A percentile compares a stretch with the other conserved stretches of the same genome.
Conservation (phyloP, 805 yeast species). For the Cyberlindnera euphorbiiphila region DNA sequence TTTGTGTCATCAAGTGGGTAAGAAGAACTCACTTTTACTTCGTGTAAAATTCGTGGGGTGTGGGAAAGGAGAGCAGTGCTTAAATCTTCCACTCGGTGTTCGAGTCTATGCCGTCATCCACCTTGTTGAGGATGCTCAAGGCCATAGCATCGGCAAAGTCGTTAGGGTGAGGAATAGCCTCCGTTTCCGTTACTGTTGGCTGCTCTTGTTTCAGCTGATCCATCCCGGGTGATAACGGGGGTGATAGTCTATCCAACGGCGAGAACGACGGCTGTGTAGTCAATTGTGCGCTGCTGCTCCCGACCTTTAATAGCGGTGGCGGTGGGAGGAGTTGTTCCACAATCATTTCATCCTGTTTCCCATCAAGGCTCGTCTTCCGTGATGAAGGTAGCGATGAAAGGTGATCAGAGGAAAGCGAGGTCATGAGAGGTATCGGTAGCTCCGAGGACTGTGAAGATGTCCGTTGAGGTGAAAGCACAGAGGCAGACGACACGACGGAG, state of each 20-base stretch:
- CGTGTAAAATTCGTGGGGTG: too few species aligned
- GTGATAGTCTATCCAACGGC: slow-evolving; percentile 11
- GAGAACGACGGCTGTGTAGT: slow-evolving; percentile 5
- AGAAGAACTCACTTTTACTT: too few species aligned
- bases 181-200: background rate
- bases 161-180: slow-evolving; percentile 8
- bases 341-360: slow-evolving; percentile 1
- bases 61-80: too few species aligned
- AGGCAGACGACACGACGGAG: background rate
- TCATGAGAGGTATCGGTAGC: background rate
- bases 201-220: too few species aligned
- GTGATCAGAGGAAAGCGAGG: slow-evolving; percentile 1
- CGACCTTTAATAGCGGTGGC: too few species aligned
- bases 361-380: slow-evolving; percentile 6
- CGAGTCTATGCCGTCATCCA: slow-evolving; percentile 14
- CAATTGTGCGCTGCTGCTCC: slow-evolving; percentile 2
- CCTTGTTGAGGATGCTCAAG: slow-evolving; percentile 26
- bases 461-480: background rate
- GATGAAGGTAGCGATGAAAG: slow-evolving; percentile 1
- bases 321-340: slow-evolving; percentile 14
- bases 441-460: slow-evolving; percentile 1
- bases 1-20: too few species aligned
- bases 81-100: slow-evolving; percentile 26
- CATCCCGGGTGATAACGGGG: slow-evolving; percentile 18
- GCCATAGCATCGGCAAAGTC: slow-evolving; percentile 30